Evolutionary conservation across 164 flowering plant species (phyloP).

Genomic region (Vitis vinifera): DNA sequence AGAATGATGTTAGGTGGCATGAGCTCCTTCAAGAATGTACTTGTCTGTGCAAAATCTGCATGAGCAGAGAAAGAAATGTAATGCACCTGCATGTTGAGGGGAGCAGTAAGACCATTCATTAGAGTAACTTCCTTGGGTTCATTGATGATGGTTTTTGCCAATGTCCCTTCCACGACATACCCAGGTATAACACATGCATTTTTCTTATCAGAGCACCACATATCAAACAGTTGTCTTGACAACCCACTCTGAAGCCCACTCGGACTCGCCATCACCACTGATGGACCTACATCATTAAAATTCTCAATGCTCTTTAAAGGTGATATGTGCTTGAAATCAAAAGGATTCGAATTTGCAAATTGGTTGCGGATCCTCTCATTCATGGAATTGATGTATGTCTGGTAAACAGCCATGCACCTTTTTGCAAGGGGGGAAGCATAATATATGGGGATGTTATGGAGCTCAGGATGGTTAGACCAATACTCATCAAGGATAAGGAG

Average conservation of each 20-base stretch:
- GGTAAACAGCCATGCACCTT: conserved; percentile 90
- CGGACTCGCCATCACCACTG: conserved; percentile 98
- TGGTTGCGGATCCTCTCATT: conserved; percentile 87
- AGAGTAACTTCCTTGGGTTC: conserved; percentile 96
- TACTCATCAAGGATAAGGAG: conserved; percentile 94
- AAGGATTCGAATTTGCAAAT: conserved; percentile 82
- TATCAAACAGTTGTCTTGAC: conserved; percentile 89
- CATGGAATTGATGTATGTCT: conserved; percentile 92
- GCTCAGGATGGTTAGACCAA: conserved; percentile 92
- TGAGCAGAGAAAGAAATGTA: conserved; percentile 98
- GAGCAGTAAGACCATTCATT: conserved; percentile 84
- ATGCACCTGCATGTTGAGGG: conserved; percentile 92
- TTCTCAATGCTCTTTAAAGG: conserved; percentile 79
- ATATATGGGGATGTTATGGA: conserved; percentile 86
- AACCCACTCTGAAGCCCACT: conserved; percentile 91
- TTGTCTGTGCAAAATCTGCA: conserved; percentile 92
- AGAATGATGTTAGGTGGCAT: conserved; percentile 95
- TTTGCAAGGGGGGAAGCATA: conserved; percentile 99
- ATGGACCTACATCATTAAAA: conserved; percentile 89
- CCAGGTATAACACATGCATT: conserved; percentile 96
- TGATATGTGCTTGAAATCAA: conserved; percentile 82
- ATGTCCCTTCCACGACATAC: conserved; percentile 88
- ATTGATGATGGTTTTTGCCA: conserved; percentile 84
- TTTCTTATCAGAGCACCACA: conserved; percentile 92
- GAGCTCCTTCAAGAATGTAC: conserved; percentile 81